These are phyloP conservation scores for Clitopilus hobsonii DNA, from an alignment of 768 basidiomycete species.

Conservation along the genomic window DNA sequence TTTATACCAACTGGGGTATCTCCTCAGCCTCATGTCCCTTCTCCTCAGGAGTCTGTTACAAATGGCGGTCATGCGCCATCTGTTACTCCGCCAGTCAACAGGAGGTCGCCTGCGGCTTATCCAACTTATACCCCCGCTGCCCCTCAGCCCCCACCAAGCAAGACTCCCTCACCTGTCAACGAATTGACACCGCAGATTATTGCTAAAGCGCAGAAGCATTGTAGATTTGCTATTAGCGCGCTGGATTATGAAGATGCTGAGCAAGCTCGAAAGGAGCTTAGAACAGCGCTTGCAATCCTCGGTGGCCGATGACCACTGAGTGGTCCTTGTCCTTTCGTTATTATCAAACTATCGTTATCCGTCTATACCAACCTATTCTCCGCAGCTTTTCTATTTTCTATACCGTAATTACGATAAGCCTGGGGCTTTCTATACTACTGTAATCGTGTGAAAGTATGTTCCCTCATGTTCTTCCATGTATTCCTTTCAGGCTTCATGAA, in stretches of 20 bases:
- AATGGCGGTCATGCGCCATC: slow-evolving; percentile 1
- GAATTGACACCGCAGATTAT: slow-evolving; percentile 65
- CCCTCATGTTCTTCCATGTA: background rate
- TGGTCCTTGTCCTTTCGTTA: background rate
- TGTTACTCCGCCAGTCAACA: background rate
- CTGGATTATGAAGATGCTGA: slow-evolving; percentile 92
- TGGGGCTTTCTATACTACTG: background rate
- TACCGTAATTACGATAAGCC: background rate
- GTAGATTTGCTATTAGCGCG: slow-evolving; percentile 89
- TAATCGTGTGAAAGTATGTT: background rate
- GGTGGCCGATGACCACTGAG: slow-evolving; percentile 43
- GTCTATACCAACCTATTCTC: background rate
- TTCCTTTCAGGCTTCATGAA: background rate
- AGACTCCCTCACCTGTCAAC: slow-evolving; percentile 19
- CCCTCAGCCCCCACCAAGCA: slow-evolving; percentile 20
- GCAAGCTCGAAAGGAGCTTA: slow-evolving; percentile 80
- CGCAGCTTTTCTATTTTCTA: background rate
- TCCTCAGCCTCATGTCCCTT: slow-evolving; percentile 1
- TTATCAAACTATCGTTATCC: background rate
- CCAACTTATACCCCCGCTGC: slow-evolving; percentile 9
- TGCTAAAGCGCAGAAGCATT: slow-evolving; percentile 83
- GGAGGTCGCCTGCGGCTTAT: background rate
- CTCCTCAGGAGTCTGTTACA: background rate
- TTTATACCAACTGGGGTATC: background rate
- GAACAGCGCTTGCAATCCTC: slow-evolving; percentile 64